Evolutionary conservation across 306 rosid genomes (phyloP).

Genomic region (Dalbergia cochinchinensis): DNA sequence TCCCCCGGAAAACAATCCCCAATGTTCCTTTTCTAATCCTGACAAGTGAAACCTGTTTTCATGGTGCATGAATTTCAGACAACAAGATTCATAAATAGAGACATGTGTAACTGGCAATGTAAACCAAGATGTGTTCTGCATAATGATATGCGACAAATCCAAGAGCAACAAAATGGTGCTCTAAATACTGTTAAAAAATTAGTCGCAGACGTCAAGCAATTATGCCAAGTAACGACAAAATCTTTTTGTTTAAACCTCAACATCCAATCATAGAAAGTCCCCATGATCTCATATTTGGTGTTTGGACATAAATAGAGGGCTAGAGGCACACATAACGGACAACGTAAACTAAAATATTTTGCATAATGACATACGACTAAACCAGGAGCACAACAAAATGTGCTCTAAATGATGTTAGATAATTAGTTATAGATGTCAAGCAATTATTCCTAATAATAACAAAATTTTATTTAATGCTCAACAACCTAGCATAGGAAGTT

Average conservation of each 20-base stretch:
- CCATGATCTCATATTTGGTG: constrained; percentile 49
- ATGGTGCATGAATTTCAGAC: constrained; percentile 25
- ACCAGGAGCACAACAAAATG: constrained; percentile 30
- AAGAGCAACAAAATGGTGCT: constrained; percentile 39
- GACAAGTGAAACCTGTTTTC: constrained; percentile 4
- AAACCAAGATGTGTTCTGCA: constrained; percentile 8
- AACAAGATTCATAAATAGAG: background rate
- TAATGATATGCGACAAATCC: constrained; percentile 24
- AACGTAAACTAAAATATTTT: background rate
- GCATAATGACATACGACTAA: constrained; percentile 29
- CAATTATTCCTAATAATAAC: constrained; percentile 41
- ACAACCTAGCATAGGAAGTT: constrained; percentile 51
- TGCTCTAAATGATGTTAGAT: constrained; percentile 39
- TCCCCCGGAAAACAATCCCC: background rate
- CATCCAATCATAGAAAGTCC: constrained; percentile 52
- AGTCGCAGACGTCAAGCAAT: constrained; percentile 11
- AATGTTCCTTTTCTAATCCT: background rate
- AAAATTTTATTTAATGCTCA: constrained; percentile 51
- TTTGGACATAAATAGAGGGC: background rate
- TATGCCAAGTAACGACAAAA: constrained; percentile 44
- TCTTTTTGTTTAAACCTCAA: constrained; percentile 47
- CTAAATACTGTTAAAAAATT: constrained; percentile 30
- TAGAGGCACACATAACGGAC: background rate
- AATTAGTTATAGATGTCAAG: constrained; percentile 16
- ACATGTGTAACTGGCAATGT: background rate